Evolutionary conservation across 352 stramenopile genomes (phyloP), one percentile per base, ranked within the genome.

Genomic region (Pythium pyrilobum): DNA sequence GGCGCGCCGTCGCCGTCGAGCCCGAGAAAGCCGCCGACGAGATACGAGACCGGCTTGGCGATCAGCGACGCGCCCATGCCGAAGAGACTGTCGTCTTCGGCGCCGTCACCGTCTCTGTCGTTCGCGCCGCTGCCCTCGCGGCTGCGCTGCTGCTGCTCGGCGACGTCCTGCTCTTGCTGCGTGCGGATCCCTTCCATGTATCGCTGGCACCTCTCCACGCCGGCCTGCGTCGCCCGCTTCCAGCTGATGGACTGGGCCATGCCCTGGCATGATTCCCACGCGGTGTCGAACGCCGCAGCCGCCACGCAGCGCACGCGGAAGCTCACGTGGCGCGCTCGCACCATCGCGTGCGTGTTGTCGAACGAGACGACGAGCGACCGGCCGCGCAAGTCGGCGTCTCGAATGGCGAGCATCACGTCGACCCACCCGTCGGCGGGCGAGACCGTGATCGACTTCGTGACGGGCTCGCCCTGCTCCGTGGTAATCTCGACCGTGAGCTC

Each of bases 171-270:
- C 18, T 79, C 50, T 18, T 90, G 69, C 55, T 78, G 55, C 23
- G 66, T 24, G n/a, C 59, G 70, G 15, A 77, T 23, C 12, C 69
- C 72, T 15, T 66, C 54, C 64, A 87, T 77, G 34, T 73, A 72
- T 27, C 61, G 34, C 24, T 53, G 34, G 39, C 74, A 87, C 6
- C 77, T 66, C 15, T 72, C 49, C 27, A 62, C 45, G 4, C 75
- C 80, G 28, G 41, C 40, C 16, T 45, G 64, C 2, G 75, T 75
- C 2, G 69, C 67, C 12, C 70, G 55, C 29, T 92, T 92, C 81
- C 81, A 92, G 24, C 61, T 77, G 27, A 92, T 92, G 3, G 73
- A 74, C 43, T 78, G 70, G n/a, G 82, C 82, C 59, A 88, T 79
- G 32, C 77, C 72, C 15, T 72, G 39, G 37, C 75, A 89, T 3